Percentiles rank a stretch among this genome's conserved stretches.
phyloP scores from a whole-genome alignment of 2,329 filamentous ascomycete species.

The Trichocomaceae sp. region DNA sequence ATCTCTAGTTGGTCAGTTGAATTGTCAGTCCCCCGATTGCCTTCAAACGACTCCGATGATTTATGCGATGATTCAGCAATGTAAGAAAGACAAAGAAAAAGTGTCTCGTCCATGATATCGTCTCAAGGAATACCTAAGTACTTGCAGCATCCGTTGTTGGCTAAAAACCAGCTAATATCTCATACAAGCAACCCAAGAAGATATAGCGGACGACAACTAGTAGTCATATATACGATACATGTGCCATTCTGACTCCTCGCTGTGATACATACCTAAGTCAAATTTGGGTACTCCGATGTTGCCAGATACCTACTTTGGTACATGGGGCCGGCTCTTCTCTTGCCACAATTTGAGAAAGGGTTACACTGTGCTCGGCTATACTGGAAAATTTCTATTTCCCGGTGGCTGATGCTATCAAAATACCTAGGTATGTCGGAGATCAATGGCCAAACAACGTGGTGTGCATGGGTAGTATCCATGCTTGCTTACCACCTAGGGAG shows the following conservation, averaged over 20 bases:
- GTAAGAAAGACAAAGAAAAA: constrained; percentile 1
- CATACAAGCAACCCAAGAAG: not conserved
- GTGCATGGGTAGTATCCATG: not conserved
- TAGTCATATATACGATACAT: not conserved
- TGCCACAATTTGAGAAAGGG: not conserved
- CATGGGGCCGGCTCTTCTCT: not conserved
- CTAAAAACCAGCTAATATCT: not conserved
- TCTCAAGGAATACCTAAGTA: not conserved
- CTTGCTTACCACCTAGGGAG: not conserved
- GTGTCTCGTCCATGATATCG: not conserved
- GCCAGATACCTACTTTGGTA: too few relatives aligned
- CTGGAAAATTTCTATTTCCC: not conserved
- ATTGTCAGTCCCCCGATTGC: not conserved
- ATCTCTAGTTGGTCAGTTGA: not conserved
- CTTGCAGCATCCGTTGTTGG: not conserved
- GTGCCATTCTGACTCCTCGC: not conserved
- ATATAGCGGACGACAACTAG: not conserved
- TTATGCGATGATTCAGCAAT: constrained; percentile 1
- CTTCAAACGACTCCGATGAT: not conserved
- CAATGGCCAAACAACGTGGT: not conserved
- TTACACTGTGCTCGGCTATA: not conserved
- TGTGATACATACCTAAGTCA: not conserved
- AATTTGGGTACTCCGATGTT: not conserved
- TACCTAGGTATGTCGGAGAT: not conserved
- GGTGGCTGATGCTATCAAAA: not conserved